Percentiles rank a stretch among this genome's conserved stretches.
Evolutionary conservation across 495 filamentous ascomycete species (phyloP).

Genomic region (Achaetomiella virescens): DNA sequence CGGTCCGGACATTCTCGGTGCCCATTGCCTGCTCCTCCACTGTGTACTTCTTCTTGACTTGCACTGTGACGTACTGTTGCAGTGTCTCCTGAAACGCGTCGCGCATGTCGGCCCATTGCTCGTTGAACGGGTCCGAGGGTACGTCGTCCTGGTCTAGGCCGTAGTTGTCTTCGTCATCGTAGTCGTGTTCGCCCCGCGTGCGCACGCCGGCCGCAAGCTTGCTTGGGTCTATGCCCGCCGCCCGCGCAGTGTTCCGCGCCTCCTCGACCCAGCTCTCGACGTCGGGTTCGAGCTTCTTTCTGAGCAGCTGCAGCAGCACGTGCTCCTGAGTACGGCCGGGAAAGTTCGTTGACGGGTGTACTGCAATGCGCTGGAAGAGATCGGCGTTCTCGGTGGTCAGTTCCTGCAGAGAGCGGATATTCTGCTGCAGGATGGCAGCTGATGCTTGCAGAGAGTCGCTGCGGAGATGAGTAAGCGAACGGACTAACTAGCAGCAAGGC

Average conservation of each 20-base stretch:
- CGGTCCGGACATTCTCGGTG: conserved; percentile 65
- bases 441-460: conserved; percentile 67
- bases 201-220: conserved; percentile 14
- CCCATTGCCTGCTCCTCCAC: conserved; percentile 61
- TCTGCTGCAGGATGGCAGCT: conserved; percentile 57
- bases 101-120: conserved; percentile 38
- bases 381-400: conserved; percentile 52
- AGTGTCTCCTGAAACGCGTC: conserved; percentile 33
- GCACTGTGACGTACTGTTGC: conserved; percentile 37
- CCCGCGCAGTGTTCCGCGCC: conserved; percentile 40
- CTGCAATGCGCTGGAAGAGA: conserved; percentile 55
- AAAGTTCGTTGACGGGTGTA: conserved; percentile 71
- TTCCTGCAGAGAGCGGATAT: conserved; percentile 53
- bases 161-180: conserved; percentile 21
- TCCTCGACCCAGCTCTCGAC: conserved; percentile 67
- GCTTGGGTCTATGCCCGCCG: conserved; percentile 16
- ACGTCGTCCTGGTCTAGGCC: conserved; percentile 29
- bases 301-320: conserved; percentile 57
- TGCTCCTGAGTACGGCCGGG: conserved; percentile 63
- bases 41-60: conserved; percentile 54
- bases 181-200: conserved; percentile 22
- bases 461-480: not conserved
- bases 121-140: conserved; percentile 34
- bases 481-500: not conserved
- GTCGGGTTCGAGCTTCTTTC: conserved; percentile 74